Evolutionary conservation across 2,329 filamentous ascomycete genomes (phyloP), one percentile per base, ranked within the genome.

Genomic region (Rhynchosporium secalis): DNA sequence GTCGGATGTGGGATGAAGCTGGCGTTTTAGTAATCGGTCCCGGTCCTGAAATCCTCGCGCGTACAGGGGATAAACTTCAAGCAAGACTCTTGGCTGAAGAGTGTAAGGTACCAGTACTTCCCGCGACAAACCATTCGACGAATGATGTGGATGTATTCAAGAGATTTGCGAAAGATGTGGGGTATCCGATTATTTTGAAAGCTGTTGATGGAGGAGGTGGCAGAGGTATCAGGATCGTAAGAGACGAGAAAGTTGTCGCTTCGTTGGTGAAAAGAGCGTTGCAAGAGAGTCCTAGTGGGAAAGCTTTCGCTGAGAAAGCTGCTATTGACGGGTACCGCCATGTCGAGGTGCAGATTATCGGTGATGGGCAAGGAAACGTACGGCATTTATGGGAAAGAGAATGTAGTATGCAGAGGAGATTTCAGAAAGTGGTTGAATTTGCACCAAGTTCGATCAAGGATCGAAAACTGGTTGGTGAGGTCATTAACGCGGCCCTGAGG

Each of bases 1-100:
- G 82, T 62, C 84, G 87, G 75, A 89, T 87, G 71, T 81, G 78
- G 77, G 83, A 82, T 48, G 85, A 90, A 71, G 87, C 86, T 12
- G 86, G 86, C 1, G 74, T 89, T 45, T 81, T 86, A 40, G 90
- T 91, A 69, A 90, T 91, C 70, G 88, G 88, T 0, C 88, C 88
- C 2, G 86, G 87, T 58, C 68, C 64, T 33, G 62, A 65, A 28
- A 69, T 70, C 7, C 60, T 75, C 4, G 38, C 60, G 1, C 66
- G 58, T 48, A 72, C 70, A 3, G 70, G 69, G 8, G 67, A 75
- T 68, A 82, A 85, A 62, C 86, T 86, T 1, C 66, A 74, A 64
- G 75, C 75, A 3, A 89, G 90, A 69, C 87, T 89, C 66, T 89
- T 90, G 82, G 86, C 81, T 28, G 81, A 83, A 29, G 86, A 70